Evolutionary conservation across 2,329 filamentous ascomycete genomes (phyloP).

Genomic region (Apiospora marii): DNA sequence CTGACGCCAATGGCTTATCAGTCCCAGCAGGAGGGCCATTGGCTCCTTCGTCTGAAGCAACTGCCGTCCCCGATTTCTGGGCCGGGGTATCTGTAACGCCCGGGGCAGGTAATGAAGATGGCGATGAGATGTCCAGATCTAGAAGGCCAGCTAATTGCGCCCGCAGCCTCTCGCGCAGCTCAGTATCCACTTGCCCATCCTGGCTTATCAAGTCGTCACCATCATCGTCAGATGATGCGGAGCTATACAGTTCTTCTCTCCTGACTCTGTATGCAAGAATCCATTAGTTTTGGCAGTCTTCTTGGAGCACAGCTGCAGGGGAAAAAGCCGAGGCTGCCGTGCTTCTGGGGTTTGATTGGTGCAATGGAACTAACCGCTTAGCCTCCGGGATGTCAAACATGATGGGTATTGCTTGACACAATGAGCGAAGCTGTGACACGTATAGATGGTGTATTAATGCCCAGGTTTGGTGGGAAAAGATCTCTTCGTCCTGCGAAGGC

Average conservation of each 20-base stretch:
- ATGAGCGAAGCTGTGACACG: background rate
- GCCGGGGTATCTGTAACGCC: background rate
- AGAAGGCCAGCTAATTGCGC: constrained; percentile 57
- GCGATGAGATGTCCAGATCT: constrained; percentile 45
- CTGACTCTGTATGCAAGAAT: constrained; percentile 53
- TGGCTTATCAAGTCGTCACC: constrained; percentile 38
- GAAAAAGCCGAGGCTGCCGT: constrained; percentile 19
- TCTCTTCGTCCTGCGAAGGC: background rate
- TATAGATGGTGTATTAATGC: background rate
- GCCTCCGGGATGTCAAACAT: constrained; percentile 63
- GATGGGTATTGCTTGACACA: constrained; percentile 29
- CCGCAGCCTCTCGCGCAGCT: constrained; percentile 54
- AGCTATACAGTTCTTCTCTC: constrained; percentile 58
- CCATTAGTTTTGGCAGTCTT: constrained; percentile 27
- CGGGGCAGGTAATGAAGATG: constrained; percentile 9
- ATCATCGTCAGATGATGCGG: constrained; percentile 32
- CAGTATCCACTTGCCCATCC: constrained; percentile 46
- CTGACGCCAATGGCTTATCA: constrained; percentile 30
- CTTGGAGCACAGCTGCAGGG: background rate
- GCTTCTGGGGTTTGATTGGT: constrained; percentile 19
- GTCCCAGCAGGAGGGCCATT: constrained; percentile 22
- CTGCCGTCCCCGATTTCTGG: constrained; percentile 19
- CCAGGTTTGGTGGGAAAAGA: constrained; percentile 5
- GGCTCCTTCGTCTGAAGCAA: constrained; percentile 12
- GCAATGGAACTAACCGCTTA: constrained; percentile 52